phyloP scores from a whole-genome alignment of 805 yeast species.

The Ogataea wickerhamii region DNA sequence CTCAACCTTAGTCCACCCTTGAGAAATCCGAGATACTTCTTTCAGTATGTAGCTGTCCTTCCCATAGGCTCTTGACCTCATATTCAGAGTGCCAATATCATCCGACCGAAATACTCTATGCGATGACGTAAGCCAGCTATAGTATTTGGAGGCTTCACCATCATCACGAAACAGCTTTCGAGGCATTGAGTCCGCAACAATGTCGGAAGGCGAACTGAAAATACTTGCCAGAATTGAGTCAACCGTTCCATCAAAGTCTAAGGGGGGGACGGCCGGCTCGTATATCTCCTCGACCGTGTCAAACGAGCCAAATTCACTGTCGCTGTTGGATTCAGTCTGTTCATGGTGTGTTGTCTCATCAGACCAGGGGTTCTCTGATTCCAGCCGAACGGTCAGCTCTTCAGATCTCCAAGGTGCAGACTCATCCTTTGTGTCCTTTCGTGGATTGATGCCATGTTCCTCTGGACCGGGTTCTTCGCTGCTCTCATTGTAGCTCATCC shows the following conservation, averaged over 20 bases:
- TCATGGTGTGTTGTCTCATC: constrained; percentile 1
- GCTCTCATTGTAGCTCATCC: too few relatives aligned
- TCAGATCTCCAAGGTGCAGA: too few relatives aligned
- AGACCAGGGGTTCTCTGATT: background rate
- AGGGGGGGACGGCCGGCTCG: background rate
- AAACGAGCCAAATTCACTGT: constrained; percentile 28
- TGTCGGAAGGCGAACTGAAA: background rate
- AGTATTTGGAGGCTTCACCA: constrained; percentile 10
- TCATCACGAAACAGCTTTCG: constrained; percentile 1
- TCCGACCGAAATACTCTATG: constrained; percentile 4
- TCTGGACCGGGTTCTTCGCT: too few relatives aligned
- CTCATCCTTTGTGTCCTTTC: too few relatives aligned
- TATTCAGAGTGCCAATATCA: constrained; percentile 9
- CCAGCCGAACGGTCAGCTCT: too few relatives aligned
- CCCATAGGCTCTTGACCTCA: constrained; percentile 20
- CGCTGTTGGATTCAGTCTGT: constrained; percentile 8
- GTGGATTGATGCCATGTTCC: too few relatives aligned
- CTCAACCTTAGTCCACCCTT: constrained; percentile 28
- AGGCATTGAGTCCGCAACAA: background rate
- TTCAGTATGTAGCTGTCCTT: constrained; percentile 11
- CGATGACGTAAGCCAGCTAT: constrained; percentile 11
- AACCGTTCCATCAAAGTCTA: constrained; percentile 7
- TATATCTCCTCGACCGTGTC: constrained; percentile 11
- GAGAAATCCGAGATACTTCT: constrained; percentile 13
- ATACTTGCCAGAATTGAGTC: constrained; percentile 7